Evolutionary conservation across 495 filamentous ascomycete genomes (phyloP).

Genomic region (Penicillium paradoxum): DNA sequence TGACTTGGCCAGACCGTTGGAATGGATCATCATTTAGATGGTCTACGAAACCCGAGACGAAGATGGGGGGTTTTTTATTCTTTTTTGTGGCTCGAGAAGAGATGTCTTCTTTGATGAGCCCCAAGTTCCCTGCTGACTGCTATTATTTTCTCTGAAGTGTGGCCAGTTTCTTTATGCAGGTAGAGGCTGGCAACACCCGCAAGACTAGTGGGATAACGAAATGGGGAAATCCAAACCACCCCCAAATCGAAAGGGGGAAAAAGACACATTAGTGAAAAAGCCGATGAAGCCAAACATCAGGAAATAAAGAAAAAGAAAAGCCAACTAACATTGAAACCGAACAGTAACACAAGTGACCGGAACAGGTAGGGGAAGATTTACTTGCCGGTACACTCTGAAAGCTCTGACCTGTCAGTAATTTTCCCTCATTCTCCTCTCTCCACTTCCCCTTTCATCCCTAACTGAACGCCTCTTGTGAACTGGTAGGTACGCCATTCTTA

Average conservation of each 20-base stretch:
- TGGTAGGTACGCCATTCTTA: conserved; percentile 9
- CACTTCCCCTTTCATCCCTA: conserved; percentile 13
- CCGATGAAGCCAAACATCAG: background rate
- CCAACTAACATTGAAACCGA: background rate
- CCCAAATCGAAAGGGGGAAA: background rate
- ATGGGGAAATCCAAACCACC: conserved; percentile 6
- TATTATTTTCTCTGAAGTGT: background rate
- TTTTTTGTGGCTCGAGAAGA: background rate
- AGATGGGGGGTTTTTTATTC: conserved; percentile 2
- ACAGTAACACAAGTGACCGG: conserved; percentile 8
- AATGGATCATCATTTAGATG: conserved; percentile 23
- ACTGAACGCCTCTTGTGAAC: conserved; percentile 11
- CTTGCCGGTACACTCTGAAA: conserved; percentile 1
- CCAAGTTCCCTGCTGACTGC: background rate
- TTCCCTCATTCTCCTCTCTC: conserved; percentile 10
- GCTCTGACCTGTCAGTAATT: conserved; percentile 11
- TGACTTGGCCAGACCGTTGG: conserved; percentile 30
- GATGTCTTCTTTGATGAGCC: conserved; percentile 4
- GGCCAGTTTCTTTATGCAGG: conserved; percentile 8
- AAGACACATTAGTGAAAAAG: background rate
- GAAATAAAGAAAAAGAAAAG: background rate
- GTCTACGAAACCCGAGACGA: conserved; percentile 7
- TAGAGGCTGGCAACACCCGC: conserved; percentile 10
- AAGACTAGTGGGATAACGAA: conserved; percentile 1
- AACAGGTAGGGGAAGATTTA: background rate